Evolutionary conservation across 2,329 filamentous ascomycete species (phyloP), one percentile per base, ranked within the genome.

Genomic region (Zymoseptoria crescenta): DNA sequence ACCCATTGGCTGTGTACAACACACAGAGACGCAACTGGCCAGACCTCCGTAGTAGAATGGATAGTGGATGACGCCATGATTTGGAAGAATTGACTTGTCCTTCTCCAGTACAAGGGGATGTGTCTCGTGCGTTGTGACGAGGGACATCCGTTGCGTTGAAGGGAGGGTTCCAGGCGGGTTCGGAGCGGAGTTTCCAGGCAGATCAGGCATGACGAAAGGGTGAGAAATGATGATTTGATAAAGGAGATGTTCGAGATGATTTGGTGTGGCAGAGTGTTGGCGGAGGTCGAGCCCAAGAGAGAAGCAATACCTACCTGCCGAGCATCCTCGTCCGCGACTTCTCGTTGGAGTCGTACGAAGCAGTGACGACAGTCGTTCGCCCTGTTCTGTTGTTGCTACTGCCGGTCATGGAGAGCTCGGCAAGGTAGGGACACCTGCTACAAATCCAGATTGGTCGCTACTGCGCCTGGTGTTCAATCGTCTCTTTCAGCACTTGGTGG

Each of bases 61-160:
- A 49, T 66, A 66, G 29, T 66, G 64, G 28, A 66, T 64, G 45
- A 64, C 64, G 41, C 64, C 64, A 60, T 65, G 64, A 48, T 65
- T 58, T n/a, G 63, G 56, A 29, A 64, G 63, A 19, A 66, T 66
- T 1, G 64, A 66, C 24, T 65, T 66, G 57, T 66, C 62, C 54
- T 66, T 66, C 27, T 66, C 58, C 45, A 65, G 51, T 10, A 64
- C 61, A 10, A 57, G 35, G 24, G 64, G 63, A 45, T 66, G 59
- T 21, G 58, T 60, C 41, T 21, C 55, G 52, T 21, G 48, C 5
- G 45, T 56, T 19, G 21, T 10, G 35, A 56, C 49, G 20, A 51
- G 8, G 20, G 49, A 51, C 49, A 10, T 51, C 6, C 20, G 49
- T 51, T 20, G 20, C 49, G 49, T 19, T 19, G 49, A 16, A 8